Evolutionary conservation across 2,329 filamentous ascomycete species (phyloP), one percentile per base, ranked within the genome.

Genomic region (Colletotrichum lentis): DNA sequence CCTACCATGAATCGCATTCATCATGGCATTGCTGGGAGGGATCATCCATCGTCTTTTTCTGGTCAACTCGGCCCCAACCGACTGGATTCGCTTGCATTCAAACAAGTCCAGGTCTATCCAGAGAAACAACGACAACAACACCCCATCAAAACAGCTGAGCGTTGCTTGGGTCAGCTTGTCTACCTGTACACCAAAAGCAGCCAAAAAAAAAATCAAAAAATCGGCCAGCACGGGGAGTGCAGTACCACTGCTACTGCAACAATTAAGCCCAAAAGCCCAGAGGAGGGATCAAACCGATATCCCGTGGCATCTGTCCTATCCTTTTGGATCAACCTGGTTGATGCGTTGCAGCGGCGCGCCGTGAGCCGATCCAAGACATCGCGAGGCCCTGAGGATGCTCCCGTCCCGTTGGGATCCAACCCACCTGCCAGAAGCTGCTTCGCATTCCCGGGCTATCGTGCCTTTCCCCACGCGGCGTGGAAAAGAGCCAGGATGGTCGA

Each of bases 1-100:
- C n/a, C 50, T 56, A 58, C 58, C 27, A 63, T 52, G 24, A 49
- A 63, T 62, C 24, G 58, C 64, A 66, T 54, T 46, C 49, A 46
- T 54, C 14, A 14, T 57, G 7, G 24, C 27, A 31, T 31, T 31
- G 27, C 27, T 46, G 37, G 27, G 18, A 20, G 39, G 60, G n/a
- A 47, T 56, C 14, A 39, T 56, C 27, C 27, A 31, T 56, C 31
- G 43, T 39, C 6, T 20, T 20, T 20, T 14, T 10, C 24, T 8
- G 37, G 35, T 43, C 39, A 41, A 44, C 43, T 43, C 52, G 53
- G 49, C 22, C 57, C 35, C 24, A 43, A n/a, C 43, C 31, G 52
- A 56, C 31, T 24, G 35, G 5, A 4, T 11, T 24, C 18, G 6
- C 27, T 22, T 27, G 14, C 18, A 11, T 14, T 54, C 27, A 31